Evolutionary conservation across 768 basidiomycete genomes (phyloP), one percentile per base, ranked within the genome.

Genomic region (Mycena rebaudengoi): DNA sequence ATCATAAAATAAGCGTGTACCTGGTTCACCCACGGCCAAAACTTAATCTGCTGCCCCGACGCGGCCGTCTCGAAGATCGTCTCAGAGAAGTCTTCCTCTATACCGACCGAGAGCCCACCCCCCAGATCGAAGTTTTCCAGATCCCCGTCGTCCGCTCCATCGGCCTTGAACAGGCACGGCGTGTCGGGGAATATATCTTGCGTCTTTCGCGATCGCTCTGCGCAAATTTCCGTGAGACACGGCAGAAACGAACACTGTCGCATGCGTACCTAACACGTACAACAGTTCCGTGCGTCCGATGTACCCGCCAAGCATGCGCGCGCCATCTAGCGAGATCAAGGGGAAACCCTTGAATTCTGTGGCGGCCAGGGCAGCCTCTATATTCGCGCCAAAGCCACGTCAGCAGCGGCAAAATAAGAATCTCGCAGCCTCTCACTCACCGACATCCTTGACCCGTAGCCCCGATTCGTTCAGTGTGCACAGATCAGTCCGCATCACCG

Each of bases 1-100:
- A 21, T 28, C 43, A 40, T 16, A 51, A 11, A 8, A 66, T 29
- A 41, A 21, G 29, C 23, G 35, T 13, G 64, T 74, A 97, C 98
- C 84, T 95, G 91, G 74, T 98, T 98, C 1, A 99, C 95, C 91
- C 95, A 99, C 10, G 94, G 91, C 83, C 91, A 91, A 54, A 95
- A 82, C 71, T 86, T 87, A 33, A 68, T 51, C 30, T 92, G 78
- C 20, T 83, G 83, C 11, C 84, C 84, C 1, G 85, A 83, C 2
- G 84, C 80, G 3, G 87, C 85, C 12, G 81, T 83, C 68, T 88
- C 88, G 46, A 92, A 83, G 26, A 91, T 80, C 51, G 91, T 87
- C 30, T 85, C 80, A 10, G 87, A 83, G 23, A 88, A 84, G 41
- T 92, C 91, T 59, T 91, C 92, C 65, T 91, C 90, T 4, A 83